A percentile compares a stretch with the other conserved stretches of the same genome.
Conservation (phyloP, 2,329 filamentous ascomycete genomes). For the Penicillium sp. region DNA sequence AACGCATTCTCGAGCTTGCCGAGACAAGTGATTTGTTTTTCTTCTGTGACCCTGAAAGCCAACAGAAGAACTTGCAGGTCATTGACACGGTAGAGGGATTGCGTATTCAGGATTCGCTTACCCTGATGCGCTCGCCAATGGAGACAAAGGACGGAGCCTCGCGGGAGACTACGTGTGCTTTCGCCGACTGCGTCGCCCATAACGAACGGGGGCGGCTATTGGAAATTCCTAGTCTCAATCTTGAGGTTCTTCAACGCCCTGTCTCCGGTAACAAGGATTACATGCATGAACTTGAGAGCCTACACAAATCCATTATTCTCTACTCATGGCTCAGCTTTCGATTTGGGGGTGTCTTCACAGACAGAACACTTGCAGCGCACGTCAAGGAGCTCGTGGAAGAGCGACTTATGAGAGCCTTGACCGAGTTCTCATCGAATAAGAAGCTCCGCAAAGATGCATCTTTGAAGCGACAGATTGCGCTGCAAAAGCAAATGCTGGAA, state of each 20-base stretch:
- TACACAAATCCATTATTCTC: slow-evolving; percentile 76
- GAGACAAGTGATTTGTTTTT: slow-evolving; percentile 61
- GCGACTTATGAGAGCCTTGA: slow-evolving; percentile 61
- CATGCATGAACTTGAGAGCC: slow-evolving; percentile 62
- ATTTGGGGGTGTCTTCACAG: slow-evolving; percentile 72
- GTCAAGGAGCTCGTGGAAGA: slow-evolving; percentile 72
- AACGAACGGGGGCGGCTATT: slow-evolving; percentile 63
- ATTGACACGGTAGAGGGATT: slow-evolving; percentile 66
- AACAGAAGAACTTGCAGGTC: slow-evolving; percentile 62
- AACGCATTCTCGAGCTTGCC: slow-evolving; percentile 65
- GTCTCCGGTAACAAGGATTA: slow-evolving; percentile 49
- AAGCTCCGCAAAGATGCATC: slow-evolving; percentile 38
- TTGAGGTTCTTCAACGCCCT: slow-evolving; percentile 64
- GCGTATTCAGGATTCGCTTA: slow-evolving; percentile 66
- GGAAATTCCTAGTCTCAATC: slow-evolving; percentile 62
- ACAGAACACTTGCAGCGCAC: slow-evolving; percentile 69
- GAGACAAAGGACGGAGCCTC: slow-evolving; percentile 45
- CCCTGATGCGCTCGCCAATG: slow-evolving; percentile 67
- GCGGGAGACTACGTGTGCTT: slow-evolving; percentile 51
- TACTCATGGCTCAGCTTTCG: slow-evolving; percentile 94
- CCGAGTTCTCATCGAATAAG: slow-evolving; percentile 49
- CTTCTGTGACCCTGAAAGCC: slow-evolving; percentile 59
- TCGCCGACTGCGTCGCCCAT: slow-evolving; percentile 64
- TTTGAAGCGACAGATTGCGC: slow-evolving; percentile 33
- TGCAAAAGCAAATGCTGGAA: slow-evolving; percentile 33